Conservation (phyloP, 164 flowering plant species). For the Berberis thunbergii region DNA sequence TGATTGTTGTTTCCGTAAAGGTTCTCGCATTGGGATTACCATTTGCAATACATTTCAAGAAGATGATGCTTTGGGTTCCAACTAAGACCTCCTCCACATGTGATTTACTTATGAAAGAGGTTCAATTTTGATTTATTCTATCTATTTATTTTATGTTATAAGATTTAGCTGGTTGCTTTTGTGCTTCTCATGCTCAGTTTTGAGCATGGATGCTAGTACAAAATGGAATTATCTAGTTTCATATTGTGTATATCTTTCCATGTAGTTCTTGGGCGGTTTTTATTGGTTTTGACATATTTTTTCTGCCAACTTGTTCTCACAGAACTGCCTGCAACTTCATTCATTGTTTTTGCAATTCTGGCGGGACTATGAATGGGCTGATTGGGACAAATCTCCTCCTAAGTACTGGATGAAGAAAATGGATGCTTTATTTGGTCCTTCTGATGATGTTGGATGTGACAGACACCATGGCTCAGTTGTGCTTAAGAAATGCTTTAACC, state of each 20-base stretch:
- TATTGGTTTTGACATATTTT: slow-evolving; percentile 2
- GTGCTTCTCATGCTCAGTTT: background rate
- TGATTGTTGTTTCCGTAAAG: no score
- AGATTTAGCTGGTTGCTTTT: no score
- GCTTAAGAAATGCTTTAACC: no score
- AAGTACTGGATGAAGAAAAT: slow-evolving; percentile 71
- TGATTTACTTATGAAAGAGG: no score
- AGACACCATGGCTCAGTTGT: slow-evolving; percentile 20
- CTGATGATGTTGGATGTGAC: slow-evolving; percentile 33
- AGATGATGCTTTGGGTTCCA: no score
- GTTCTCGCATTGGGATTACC: no score
- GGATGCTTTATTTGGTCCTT: slow-evolving; percentile 72
- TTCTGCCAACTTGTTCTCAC: slow-evolving; percentile 67
- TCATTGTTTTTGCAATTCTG: slow-evolving; percentile 92
- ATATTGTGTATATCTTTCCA: no score
- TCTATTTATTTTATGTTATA: background rate
- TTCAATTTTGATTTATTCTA: no score
- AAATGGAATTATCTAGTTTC: no score
- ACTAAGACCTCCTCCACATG: no score
- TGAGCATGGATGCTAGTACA: background rate
- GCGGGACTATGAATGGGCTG: slow-evolving; percentile 99
- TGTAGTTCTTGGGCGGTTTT: background rate
- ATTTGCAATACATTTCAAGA: no score
- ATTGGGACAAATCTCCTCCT: slow-evolving; percentile 91
- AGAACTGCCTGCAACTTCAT: slow-evolving; percentile 91